These are phyloP conservation scores for Beauveria pseudobassiana DNA, from an alignment of 2,329 filamentous ascomycete genomes.

Conservation along the genomic window DNA sequence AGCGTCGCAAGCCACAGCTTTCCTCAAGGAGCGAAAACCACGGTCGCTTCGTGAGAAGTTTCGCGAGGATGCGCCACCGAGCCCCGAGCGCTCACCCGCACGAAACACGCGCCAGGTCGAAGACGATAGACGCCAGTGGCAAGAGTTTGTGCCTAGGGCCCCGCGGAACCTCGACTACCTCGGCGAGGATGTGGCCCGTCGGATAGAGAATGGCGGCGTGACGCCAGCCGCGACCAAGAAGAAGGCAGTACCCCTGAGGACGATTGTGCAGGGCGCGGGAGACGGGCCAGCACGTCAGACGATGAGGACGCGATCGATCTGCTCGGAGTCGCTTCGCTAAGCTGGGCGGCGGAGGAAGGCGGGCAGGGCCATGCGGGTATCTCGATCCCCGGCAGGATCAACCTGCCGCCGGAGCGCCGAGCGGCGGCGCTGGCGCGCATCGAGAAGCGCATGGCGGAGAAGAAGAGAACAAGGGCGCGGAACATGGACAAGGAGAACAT, in stretches of 20 bases:
- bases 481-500: conserved; percentile 46
- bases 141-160: conserved; percentile 34
- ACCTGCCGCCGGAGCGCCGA: conserved; percentile 42
- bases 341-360: conserved; percentile 31
- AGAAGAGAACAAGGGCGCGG: conserved; percentile 29
- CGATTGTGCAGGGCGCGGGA: not conserved
- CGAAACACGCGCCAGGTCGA: conserved; percentile 1
- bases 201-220: conserved; percentile 22
- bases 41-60: conserved; percentile 28
- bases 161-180: conserved; percentile 31
- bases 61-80: conserved; percentile 19
- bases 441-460: conserved; percentile 46
- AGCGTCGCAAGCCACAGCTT: not conserved
- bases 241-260: not conserved
- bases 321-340: conserved; percentile 37
- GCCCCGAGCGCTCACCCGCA: not conserved
- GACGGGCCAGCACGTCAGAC: not conserved
- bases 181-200: conserved; percentile 24
- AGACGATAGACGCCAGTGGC: conserved; percentile 29
- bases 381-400: conserved; percentile 34
- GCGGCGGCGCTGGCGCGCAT: conserved; percentile 49
- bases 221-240: conserved; percentile 14
- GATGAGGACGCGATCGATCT: conserved; percentile 35
- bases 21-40: not conserved
- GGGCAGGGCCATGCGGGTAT: conserved; percentile 25